Base-by-base conservation (phyloP, 495 filamentous ascomycete species). In the Aspergillus baeticus region DNA sequence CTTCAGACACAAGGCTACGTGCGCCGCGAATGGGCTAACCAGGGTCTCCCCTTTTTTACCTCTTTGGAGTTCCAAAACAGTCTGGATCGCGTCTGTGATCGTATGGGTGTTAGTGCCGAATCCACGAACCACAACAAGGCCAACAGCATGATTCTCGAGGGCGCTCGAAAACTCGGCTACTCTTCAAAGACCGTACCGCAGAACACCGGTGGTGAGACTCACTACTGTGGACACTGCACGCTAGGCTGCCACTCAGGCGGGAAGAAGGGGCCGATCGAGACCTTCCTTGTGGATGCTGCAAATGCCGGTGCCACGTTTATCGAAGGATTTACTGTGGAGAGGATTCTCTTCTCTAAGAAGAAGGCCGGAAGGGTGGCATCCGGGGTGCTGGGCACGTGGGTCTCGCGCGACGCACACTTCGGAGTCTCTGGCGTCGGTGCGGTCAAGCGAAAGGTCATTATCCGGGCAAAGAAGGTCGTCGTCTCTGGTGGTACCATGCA, bases 401-500 rank as follows among this genome's bases (percentile, higher is more conserved):
- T 77, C 2, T 85, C 88, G 17, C 78, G 88, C 44, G 87, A 90
- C 60, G 73, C 75, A 22, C 73, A 83, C 31, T 81, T 84, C 10
- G 80, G 80, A 3, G 68, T 85, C 3, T 73, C 77, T 18, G 81
- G 80, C 0, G 63, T 71, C 10, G 71, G 72, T 18, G 75, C 70
- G 0, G 77, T 67, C 1, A 73, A 69, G 38, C 77, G 86, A 15
- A 72, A 84, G 59, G 77, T 95, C 14, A 76, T 84, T 37, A 79
- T 96, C 46, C 89, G 82, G 60, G 91, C 92, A 0, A 92, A 91
- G 76, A 88, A 85, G 60, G 90, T 96, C 0, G 81, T 97, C 20
- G 69, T 96, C 10, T 87, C 88, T 2, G 78, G 78, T 37, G 92
- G 92, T 6, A 81, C 84, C 1, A 70, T 97, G 44, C 80, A 89